A percentile compares a stretch with the other conserved stretches of the same genome.
Evolutionary conservation across 192 early-diverging fungal species (phyloP).

Genomic region (Coemansia sp.): DNA sequence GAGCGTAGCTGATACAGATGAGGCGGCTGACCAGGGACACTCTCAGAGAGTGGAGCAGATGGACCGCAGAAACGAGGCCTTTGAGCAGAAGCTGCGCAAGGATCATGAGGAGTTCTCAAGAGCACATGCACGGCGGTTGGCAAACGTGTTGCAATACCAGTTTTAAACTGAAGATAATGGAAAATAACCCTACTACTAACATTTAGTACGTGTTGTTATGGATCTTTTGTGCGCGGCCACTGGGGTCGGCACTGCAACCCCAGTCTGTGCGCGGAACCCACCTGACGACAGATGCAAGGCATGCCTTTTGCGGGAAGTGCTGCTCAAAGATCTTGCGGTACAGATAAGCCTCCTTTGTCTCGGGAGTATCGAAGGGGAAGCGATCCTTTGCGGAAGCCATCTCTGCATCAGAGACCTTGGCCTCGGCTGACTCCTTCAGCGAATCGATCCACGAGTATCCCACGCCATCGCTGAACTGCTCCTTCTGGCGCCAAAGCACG

Average conservation of each 20-base stretch:
- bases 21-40: background rate
- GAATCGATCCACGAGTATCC: conserved; percentile 98
- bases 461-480: conserved; percentile 98
- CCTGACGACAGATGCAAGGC: conserved; percentile 84
- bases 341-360: conserved; percentile 96
- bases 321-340: conserved; percentile 93
- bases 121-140: conserved; percentile 30
- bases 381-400: conserved; percentile 66
- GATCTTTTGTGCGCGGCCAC: conserved; percentile 93
- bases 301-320: conserved; percentile 89
- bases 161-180: background rate
- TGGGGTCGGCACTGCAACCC: conserved; percentile 98
- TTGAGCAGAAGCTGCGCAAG: conserved; percentile 19
- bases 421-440: conserved; percentile 74
- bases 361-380: conserved; percentile 88
- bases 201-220: conserved; percentile 61
- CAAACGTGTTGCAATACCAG: conserved; percentile 12
- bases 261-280: conserved; percentile 98
- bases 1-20: background rate
- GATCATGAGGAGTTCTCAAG: conserved; percentile 31
- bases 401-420: conserved; percentile 73
- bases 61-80: conserved; percentile 8
- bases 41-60: conserved; percentile 6
- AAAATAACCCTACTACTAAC: background rate
- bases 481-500: conserved; percentile 98